phyloP scores from a whole-genome alignment of 1,284 basidiomycete species.

The Apiotrichum sp. region DNA sequence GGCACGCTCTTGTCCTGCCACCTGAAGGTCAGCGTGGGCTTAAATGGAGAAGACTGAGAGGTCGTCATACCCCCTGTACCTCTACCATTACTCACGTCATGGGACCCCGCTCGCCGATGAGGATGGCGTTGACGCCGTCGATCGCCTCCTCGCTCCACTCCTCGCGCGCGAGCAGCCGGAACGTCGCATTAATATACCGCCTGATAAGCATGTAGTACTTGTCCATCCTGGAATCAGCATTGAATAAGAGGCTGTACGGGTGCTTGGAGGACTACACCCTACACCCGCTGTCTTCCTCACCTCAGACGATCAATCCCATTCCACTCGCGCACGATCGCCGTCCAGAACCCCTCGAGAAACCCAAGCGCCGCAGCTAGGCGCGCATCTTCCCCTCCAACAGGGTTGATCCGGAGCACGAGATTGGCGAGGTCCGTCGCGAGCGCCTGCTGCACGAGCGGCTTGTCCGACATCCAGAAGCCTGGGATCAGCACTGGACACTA shows the following conservation, averaged over 20 bases:
- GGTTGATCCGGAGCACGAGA: conserved; percentile 64
- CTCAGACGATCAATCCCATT: conserved; percentile 79
- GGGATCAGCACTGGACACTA: background rate
- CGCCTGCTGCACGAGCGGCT: conserved; percentile 90
- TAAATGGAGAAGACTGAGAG: background rate
- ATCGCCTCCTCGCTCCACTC: conserved; percentile 61
- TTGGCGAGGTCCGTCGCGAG: conserved; percentile 80
- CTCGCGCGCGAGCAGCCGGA: conserved; percentile 65
- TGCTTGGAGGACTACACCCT: too few relatives aligned
- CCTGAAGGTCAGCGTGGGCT: conserved; percentile 47
- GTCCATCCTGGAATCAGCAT: conserved; percentile 62
- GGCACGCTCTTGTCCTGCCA: conserved; percentile 69
- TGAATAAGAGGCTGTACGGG: too few relatives aligned
- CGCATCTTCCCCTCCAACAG: conserved; percentile 16
- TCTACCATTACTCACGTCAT: conserved; percentile 57
- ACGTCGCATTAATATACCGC: conserved; percentile 76
- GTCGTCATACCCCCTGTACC: too few relatives aligned
- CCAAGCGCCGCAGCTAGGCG: conserved; percentile 55
- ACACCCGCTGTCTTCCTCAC: conserved; percentile 49
- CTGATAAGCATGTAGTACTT: conserved; percentile 95
- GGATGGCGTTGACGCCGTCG: conserved; percentile 61
- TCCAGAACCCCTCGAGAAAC: conserved; percentile 88
- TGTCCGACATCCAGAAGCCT: conserved; percentile 99
- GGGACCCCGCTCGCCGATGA: conserved; percentile 61
- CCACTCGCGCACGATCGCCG: conserved; percentile 83